These are phyloP conservation scores for Grigorovia jiainica DNA, from an alignment of 805 yeast genomes.

Conservation along the genomic window DNA sequence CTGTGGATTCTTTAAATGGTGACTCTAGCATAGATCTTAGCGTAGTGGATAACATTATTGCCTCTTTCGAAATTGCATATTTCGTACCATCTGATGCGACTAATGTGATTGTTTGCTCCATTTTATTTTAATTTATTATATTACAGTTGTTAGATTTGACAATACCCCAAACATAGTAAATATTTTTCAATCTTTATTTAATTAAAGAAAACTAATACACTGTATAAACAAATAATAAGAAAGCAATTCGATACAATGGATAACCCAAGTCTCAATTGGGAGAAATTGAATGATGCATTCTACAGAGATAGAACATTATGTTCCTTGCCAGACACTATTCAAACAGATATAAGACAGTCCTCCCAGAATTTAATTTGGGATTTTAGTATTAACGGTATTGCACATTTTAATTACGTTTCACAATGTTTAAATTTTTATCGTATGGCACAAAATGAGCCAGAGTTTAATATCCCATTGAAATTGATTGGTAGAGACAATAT, in stretches of 20 bases:
- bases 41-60: conserved; percentile 66
- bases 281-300: conserved; percentile 59
- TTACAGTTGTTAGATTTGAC: background rate
- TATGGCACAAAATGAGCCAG: background rate
- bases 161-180: no score
- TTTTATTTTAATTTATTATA: background rate
- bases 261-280: conserved; percentile 58
- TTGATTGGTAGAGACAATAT: conserved; percentile 9
- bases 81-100: conserved; percentile 65
- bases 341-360: no score
- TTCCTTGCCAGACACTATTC: background rate
- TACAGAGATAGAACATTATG: conserved; percentile 41
- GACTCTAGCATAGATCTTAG: conserved; percentile 47
- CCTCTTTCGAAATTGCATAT: conserved; percentile 55
- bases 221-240: no score
- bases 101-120: conserved; percentile 39
- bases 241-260: conserved; percentile 1
- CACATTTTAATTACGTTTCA: no score
- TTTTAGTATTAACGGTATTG: background rate
- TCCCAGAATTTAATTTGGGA: no score
- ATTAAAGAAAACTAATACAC: no score
- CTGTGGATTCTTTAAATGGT: conserved; percentile 52
- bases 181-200: background rate
- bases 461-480: conserved; percentile 9
- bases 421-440: background rate